phyloP scores from a whole-genome alignment of 2,329 filamentous ascomycete genomes.

The Thermoascus crustaceus region DNA sequence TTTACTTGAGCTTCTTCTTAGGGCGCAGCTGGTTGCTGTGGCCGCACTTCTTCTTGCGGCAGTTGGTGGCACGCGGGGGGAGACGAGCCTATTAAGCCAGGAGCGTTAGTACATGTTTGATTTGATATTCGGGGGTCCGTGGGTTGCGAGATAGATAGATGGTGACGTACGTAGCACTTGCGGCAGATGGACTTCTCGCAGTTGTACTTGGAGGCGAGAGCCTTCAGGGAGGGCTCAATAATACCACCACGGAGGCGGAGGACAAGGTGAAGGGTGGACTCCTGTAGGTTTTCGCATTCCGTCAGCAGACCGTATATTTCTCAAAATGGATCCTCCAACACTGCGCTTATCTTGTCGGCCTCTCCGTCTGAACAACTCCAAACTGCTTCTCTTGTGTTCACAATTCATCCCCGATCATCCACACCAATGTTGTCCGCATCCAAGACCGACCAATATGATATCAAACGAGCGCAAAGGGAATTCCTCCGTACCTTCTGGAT shows the following conservation, averaged over 20 bases:
- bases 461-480: conserved; percentile 6
- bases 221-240: conserved; percentile 98
- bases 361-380: too few relatives aligned
- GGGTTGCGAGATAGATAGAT: not conserved
- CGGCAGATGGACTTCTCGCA: conserved; percentile 99
- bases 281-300: conserved; percentile 44
- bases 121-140: not conserved
- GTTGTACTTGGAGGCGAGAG: conserved; percentile 98
- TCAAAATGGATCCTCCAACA: not conserved
- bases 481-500: conserved; percentile 79
- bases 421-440: conserved; percentile 7
- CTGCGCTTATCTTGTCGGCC: not conserved
- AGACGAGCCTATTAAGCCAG: conserved; percentile 57
- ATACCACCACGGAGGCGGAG: conserved; percentile 98
- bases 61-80: conserved; percentile 98
- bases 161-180: conserved; percentile 90
- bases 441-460: too few relatives aligned
- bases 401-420: not conserved
- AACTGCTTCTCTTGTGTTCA: conserved; percentile 1
- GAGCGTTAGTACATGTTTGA: conserved; percentile 1
- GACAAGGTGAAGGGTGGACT: conserved; percentile 96
- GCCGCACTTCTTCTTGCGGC: conserved; percentile 99
- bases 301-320: conserved; percentile 1
- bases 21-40: conserved; percentile 99
- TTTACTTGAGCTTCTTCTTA: conserved; percentile 99